Base-by-base conservation (phyloP, 108 stramenopile genomes). In the Cyclotella sp. region DNA sequence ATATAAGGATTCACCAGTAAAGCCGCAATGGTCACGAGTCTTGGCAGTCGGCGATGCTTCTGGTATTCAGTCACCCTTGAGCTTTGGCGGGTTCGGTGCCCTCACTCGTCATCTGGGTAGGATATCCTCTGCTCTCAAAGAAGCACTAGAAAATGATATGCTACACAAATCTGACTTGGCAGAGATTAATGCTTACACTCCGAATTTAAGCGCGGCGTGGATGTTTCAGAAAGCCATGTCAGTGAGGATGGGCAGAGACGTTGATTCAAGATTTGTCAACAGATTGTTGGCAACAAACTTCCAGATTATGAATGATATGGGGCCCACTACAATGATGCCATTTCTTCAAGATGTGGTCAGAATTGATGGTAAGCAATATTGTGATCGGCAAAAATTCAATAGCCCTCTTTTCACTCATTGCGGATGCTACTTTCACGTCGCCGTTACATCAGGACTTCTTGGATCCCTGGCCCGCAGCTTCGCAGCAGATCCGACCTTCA, bases 181-280 rank as follows among this genome's bases (percentile, higher is more conserved):
- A 19, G 70, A 82, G 63, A 95, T 98, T 63, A 98, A 98, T 78
- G 87, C 93, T 0, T 98, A 98, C 84, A 88, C 85, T 43, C 98
- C 98, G 12, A 96, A 96, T 63, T 79, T 97, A 28, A 87, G 87
- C 63, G 96, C 93, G 0, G 91, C 97, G 26, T 98, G 98, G 98
- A 98, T 98, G 98, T 96, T 96, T 71, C 95, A 97, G 75, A 93
- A 93, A 75, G 91, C 96, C 22, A 97, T 98, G 97, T 91, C 88
- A 44, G 88, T 97, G 18, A 82, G 92, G 18, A 87, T 92, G 71
- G 94, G 95, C 0, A 85, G 90, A 57, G 86, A 71, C 21, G 84
- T 84, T 0, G 75, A 92, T 69, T 86, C 95, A 0, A 84, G 89
- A 34, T 95, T 98, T 77, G 88, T 98, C 27, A 97, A 97, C 29